Evolutionary conservation across 1,284 basidiomycete genomes (phyloP), one percentile per base, ranked within the genome.

Genomic region (Moniliophthora roreri): DNA sequence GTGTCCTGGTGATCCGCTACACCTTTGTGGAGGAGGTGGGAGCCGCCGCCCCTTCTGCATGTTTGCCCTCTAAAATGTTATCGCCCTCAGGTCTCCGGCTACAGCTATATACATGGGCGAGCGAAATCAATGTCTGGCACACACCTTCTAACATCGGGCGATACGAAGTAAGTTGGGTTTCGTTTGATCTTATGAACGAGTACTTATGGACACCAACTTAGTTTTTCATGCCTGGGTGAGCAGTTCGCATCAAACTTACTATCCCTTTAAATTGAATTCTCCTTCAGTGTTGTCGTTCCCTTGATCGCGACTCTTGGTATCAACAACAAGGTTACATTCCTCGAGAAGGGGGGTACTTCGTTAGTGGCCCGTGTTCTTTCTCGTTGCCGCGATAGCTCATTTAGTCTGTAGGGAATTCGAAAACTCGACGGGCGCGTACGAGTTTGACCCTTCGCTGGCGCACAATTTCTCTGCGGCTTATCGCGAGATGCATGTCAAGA

Each of bases 341-440:
- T 91, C 8, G 88, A 91, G 69, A 91, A 91, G 66, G 56, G 53
- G 16, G 77, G 77, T 26, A 78, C 76, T 45, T 40, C 57, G 58
- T 63, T 69, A 70, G 75, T 76, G 60, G 46, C 39, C 60, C 20
- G 3, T 16, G 50, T 13, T 13, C 39, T 15, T 20, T 3, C 16
- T 13, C 16, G 18, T 48, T 11, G 8, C 23, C 24, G 23, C 34
- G 3, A n/a, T 20, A n/a, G 16, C 28, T 28, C 10, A 10, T n/a
- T 6, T 18, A 16, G n/a, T 20, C 40, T 48, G 4, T 16, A 37
- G 8, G 57, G 80, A 77, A 24, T 85, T 74, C 59, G 59, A 67
- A 16, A 91, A 91, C 62, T 77, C 82, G 6, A 89, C 88, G 24
- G 89, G 88, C 20, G 87, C 85, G 2, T 90, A 89, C 58, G 89